Percentiles rank a stretch among this genome's conserved stretches.
These are phyloP conservation scores for Pichia scutulata DNA, from an alignment of 805 yeast genomes.

Conservation along the genomic window DNA sequence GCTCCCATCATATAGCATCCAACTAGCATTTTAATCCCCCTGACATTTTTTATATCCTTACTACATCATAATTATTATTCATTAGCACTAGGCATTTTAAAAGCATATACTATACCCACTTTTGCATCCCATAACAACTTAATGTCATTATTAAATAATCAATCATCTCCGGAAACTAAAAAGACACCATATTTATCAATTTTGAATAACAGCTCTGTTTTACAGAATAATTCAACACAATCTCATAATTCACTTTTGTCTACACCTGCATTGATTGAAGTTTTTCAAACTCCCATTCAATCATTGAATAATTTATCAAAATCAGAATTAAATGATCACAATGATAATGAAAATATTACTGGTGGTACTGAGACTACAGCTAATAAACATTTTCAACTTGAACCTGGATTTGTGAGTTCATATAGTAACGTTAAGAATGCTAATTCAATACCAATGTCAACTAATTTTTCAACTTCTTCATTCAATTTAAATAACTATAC, in stretches of 20 bases:
- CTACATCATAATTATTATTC: not conserved
- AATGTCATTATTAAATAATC: conserved; percentile 7
- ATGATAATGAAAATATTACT: not conserved
- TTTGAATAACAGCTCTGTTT: not conserved
- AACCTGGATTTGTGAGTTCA: conserved; percentile 4
- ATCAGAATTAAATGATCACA: not conserved
- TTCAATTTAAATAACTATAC: not conserved
- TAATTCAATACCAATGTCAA: not conserved
- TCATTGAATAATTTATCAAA: not conserved
- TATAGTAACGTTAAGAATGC: not conserved
- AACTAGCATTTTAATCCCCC: not conserved
- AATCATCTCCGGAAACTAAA: conserved; percentile 1
- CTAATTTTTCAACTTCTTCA: not conserved
- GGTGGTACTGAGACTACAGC: not conserved
- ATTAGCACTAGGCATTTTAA: not conserved
- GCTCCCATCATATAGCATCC: not conserved
- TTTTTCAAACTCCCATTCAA: conserved; percentile 1
- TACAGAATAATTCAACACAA: not conserved
- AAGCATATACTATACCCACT: not conserved
- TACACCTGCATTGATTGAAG: not conserved
- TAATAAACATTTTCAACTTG: not conserved
- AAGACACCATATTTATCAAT: conserved; percentile 1
- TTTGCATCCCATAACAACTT: not conserved
- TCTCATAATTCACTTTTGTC: not conserved
- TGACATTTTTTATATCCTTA: too few relatives aligned